Evolutionary conservation across 306 rosid genomes (phyloP).

Genomic region (Fagus crenata): DNA sequence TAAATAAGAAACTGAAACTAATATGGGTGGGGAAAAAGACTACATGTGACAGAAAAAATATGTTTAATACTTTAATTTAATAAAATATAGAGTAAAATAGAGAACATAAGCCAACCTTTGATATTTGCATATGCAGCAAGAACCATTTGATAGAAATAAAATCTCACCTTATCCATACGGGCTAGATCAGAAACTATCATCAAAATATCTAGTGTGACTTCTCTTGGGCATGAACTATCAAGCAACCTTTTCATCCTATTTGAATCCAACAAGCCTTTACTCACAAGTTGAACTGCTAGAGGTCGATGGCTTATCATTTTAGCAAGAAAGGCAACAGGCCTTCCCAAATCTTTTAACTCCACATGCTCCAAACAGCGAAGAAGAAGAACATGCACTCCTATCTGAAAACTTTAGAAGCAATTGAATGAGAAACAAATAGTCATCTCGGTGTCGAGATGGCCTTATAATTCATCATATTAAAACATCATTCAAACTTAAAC

Average conservation of each 20-base stretch:
- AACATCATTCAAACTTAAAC: background rate
- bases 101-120: background rate
- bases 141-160: conserved; percentile 29
- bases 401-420: conserved; percentile 56
- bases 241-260: conserved; percentile 72
- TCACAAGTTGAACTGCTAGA: conserved; percentile 76
- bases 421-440: conserved; percentile 26
- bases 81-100: conserved; percentile 5
- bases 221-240: conserved; percentile 66
- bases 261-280: conserved; percentile 78
- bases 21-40: background rate
- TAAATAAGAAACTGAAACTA: background rate
- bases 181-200: conserved; percentile 97
- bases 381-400: conserved; percentile 70
- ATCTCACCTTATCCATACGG: conserved; percentile 90
- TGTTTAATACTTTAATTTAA: too few species aligned
- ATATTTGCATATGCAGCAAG: conserved; percentile 6
- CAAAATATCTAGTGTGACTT: conserved; percentile 66
- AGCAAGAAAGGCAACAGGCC: conserved; percentile 91
- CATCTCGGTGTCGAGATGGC: background rate
- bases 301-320: conserved; percentile 81
- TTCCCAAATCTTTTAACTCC: conserved; percentile 69
- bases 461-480: conserved; percentile 10
- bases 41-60: background rate
- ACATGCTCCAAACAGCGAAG: conserved; percentile 71